phyloP scores from a whole-genome alignment of 2,329 filamentous ascomycete genomes.

The Aspergillus sp. region DNA sequence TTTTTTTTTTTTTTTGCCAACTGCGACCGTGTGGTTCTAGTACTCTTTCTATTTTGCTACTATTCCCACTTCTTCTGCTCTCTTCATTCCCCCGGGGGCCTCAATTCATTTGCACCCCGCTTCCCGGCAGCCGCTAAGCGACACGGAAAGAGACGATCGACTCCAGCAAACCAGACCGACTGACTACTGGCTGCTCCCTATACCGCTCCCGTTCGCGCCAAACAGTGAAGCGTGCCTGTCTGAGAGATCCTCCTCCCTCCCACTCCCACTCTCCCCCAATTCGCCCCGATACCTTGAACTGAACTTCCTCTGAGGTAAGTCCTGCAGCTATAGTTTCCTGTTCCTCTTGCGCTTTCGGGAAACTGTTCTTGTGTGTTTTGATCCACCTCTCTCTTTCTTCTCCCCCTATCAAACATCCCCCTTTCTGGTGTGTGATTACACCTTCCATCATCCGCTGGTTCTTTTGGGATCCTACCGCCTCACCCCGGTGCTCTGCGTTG shows the following conservation, averaged over 20 bases:
- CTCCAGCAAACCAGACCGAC: slow-evolving; percentile 31
- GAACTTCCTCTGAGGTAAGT: slow-evolving; percentile 23
- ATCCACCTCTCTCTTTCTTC: slow-evolving; percentile 2
- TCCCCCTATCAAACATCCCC: slow-evolving; percentile 10
- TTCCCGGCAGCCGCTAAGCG: slow-evolving; percentile 43
- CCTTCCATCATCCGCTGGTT: slow-evolving; percentile 2
- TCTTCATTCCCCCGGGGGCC: slow-evolving; percentile 21
- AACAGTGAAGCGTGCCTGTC: slow-evolving; percentile 13
- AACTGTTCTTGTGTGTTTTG: slow-evolving; percentile 16
- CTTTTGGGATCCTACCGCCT: slow-evolving; percentile 4
- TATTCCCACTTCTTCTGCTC: no score
- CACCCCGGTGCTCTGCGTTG: slow-evolving; percentile 14
- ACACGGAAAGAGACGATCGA: slow-evolving; percentile 40
- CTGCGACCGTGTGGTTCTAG: slow-evolving; percentile 4
- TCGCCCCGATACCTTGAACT: slow-evolving; percentile 8
- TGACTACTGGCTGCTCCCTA: slow-evolving; percentile 22
- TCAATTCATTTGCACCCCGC: slow-evolving; percentile 31
- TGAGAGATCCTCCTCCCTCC: slow-evolving; percentile 15
- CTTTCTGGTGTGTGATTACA: not conserved
- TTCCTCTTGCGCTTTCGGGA: slow-evolving; percentile 18
- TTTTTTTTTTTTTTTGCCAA: slow-evolving; percentile 2
- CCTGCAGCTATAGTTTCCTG: slow-evolving; percentile 18
- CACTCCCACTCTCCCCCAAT: slow-evolving; percentile 14
- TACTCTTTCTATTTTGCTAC: no score
- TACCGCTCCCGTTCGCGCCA: slow-evolving; percentile 22